phyloP scores from a whole-genome alignment of 768 basidiomycete species.

The Collybiopsis confluens region DNA sequence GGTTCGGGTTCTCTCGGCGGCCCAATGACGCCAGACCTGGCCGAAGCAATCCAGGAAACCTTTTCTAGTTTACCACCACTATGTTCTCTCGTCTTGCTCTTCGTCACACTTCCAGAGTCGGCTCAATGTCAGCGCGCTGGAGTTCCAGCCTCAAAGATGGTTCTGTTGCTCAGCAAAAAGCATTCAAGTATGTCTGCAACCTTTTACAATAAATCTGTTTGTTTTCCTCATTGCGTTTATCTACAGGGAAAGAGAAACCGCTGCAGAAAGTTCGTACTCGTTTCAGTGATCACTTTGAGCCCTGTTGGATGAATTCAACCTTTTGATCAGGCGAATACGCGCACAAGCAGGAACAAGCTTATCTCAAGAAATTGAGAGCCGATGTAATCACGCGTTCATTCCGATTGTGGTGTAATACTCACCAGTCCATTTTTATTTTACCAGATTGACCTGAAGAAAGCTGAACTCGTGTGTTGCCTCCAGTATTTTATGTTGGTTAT shows the following conservation, averaged over 20 bases:
- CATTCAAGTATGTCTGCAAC: slow-evolving; percentile 61
- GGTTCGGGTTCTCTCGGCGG: slow-evolving; percentile 15
- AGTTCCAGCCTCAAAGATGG: slow-evolving; percentile 45
- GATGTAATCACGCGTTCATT: slow-evolving; percentile 34
- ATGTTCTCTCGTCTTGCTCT: slow-evolving; percentile 27
- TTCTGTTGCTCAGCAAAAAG: slow-evolving; percentile 56
- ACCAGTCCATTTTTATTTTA: neutral
- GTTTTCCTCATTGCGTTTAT: slow-evolving; percentile 18
- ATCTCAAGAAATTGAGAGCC: slow-evolving; percentile 54
- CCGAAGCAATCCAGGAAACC: slow-evolving; percentile 6
- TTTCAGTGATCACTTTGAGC: neutral
- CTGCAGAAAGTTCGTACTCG: slow-evolving; percentile 51
- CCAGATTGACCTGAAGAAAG: slow-evolving; percentile 6
- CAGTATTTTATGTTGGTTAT: neutral
- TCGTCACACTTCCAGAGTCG: slow-evolving; percentile 37
- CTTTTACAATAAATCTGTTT: slow-evolving; percentile 8
- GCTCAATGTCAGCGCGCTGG: slow-evolving; percentile 32
- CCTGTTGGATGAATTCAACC: slow-evolving; percentile 3
- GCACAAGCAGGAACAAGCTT: slow-evolving; percentile 51
- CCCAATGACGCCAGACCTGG: slow-evolving; percentile 16
- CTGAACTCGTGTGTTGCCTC: neutral
- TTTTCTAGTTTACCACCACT: slow-evolving; percentile 14
- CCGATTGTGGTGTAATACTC: neutral
- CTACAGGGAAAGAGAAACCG: slow-evolving; percentile 68
- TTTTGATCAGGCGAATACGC: slow-evolving; percentile 54